These are phyloP conservation scores for Thermoascus crustaceus DNA, from an alignment of 2,329 filamentous ascomycete genomes.

Conservation along the genomic window DNA sequence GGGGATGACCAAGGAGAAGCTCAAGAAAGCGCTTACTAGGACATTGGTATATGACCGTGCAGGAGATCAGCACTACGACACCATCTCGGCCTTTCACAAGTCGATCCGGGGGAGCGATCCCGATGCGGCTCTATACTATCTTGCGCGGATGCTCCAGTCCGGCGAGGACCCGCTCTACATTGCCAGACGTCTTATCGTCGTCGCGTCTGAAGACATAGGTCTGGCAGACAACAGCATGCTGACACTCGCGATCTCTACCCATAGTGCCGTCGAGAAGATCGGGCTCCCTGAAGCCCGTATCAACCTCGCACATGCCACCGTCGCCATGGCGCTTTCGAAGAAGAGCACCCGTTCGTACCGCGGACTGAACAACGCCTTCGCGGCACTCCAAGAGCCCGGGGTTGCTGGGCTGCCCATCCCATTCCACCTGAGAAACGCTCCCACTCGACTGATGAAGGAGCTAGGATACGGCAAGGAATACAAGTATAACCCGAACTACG, in stretches of 20 bases:
- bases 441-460: conserved; percentile 87
- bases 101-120: conserved; percentile 79
- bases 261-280: conserved; percentile 82
- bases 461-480: conserved; percentile 85
- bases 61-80: conserved; percentile 96
- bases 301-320: conserved; percentile 76
- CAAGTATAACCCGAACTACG: conserved; percentile 92
- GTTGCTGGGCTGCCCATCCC: conserved; percentile 75
- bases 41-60: conserved; percentile 91
- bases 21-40: conserved; percentile 79
- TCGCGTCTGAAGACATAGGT: conserved; percentile 89
- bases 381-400: conserved; percentile 72
- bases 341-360: conserved; percentile 87
- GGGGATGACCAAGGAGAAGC: conserved; percentile 61
- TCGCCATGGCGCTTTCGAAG: conserved; percentile 69
- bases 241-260: conserved; percentile 73
- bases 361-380: conserved; percentile 69
- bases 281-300: conserved; percentile 88
- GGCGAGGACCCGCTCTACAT: conserved; percentile 92
- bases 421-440: conserved; percentile 81
- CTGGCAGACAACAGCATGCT: conserved; percentile 80
- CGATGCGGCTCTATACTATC: conserved; percentile 86
- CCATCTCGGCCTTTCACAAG: conserved; percentile 95
- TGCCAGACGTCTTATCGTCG: conserved; percentile 84
- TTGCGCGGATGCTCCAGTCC: conserved; percentile 89